Base-by-base conservation (phyloP, 164 flowering plant species). In the Berberis thunbergii region DNA sequence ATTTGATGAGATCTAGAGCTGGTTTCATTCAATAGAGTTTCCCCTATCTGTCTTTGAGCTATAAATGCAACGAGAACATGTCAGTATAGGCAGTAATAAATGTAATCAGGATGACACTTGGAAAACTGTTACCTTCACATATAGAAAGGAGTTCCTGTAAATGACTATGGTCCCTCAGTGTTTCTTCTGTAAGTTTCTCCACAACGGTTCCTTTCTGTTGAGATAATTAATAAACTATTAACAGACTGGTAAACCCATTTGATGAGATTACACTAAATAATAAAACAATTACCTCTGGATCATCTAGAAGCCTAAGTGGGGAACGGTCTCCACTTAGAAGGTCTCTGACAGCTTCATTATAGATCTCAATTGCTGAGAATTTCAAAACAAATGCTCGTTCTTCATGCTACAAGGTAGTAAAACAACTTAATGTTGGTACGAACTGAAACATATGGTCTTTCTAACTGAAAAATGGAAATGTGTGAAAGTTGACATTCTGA, bases 1-100 rank as follows among this genome's bases (percentile, higher is more conserved):
- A 95, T 95, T 76, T 95, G 99, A 75, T 95, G 99, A 61, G 99
- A 95, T 79, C 98, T 83, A 39, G 99, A 95, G 78, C 99, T 95
- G 45, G 83, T 72, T 77, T 91, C 99, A 70, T 95, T 95, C 68
- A 89, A 75, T 42, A 82, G 57, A 12, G 97, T 95, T 76, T 95
- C 99, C 44, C 95, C 98, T 43, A 80, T 79, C 79, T 83, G 84
- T 68, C 99, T 88, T 76, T 95, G 91, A 66, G 91, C 99, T 91
- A 87, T 78, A 73, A 74, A 76, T 49, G 44, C 52, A 61, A 59
- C 43, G 63, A 38, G 57, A 40, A 38, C 26, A 10, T 9, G 48
- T 70, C 54, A 65, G 57, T 39, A 64, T 64, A 44, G 48, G 44
- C 42, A 41, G 2, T 46, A 61, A 67, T 3, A 5, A 26, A 6